phyloP scores from a whole-genome alignment of 1,284 basidiomycete genomes.

The Nidula niveotomentosa region DNA sequence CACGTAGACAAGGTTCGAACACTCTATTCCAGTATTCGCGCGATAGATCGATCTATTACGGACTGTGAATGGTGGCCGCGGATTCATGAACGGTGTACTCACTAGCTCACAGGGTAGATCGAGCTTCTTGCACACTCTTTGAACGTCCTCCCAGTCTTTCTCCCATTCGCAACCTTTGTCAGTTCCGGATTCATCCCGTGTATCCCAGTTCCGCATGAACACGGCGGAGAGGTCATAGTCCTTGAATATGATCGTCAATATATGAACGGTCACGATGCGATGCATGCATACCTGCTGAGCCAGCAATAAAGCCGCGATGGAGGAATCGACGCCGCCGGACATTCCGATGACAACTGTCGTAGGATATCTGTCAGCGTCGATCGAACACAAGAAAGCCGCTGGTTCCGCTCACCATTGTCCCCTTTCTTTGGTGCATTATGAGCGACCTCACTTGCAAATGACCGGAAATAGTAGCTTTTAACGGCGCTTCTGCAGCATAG shows the following conservation, averaged over 20 bases:
- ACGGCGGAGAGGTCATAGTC: conserved; percentile 84
- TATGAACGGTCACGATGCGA: neutral
- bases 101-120: conserved; percentile 73
- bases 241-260: conserved; percentile 28
- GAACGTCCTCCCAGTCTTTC: conserved; percentile 92
- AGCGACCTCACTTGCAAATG: too few species aligned
- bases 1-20: conserved; percentile 78
- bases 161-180: conserved; percentile 93
- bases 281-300: conserved; percentile 52
- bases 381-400: neutral
- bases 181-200: conserved; percentile 65
- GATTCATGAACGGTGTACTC: conserved; percentile 2
- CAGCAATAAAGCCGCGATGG: conserved; percentile 78
- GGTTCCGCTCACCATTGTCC: conserved; percentile 44
- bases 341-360: conserved; percentile 85
- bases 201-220: conserved; percentile 97
- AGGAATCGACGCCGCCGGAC: conserved; percentile 97
- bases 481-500: too few species aligned
- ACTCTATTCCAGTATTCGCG: conserved; percentile 88
- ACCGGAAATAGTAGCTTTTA: too few species aligned
- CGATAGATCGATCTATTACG: conserved; percentile 74
- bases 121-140: conserved; percentile 69
- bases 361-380: neutral
- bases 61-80: neutral
- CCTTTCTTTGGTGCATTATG: conserved; percentile 39